Base-by-base conservation (phyloP, 1,139 yeast genomes). In the Debaryomyces nepalensis region DNA sequence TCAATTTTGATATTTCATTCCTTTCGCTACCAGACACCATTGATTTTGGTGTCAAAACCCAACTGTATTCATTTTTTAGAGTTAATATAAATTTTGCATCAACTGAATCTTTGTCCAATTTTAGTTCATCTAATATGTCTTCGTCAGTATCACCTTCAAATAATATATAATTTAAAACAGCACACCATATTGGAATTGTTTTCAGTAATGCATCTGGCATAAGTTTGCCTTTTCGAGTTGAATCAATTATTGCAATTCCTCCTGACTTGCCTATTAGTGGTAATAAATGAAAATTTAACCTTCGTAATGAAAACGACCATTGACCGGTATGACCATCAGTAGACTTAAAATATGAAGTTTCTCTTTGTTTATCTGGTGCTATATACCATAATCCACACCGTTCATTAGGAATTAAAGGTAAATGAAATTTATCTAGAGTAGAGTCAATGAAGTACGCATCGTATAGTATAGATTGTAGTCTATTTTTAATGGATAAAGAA, bases 141-240 rank as follows among this genome's bases (percentile, higher is more conserved):
- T 33, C 35, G 19, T 33, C 47, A 10, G 26, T 26, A 10, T 53
- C 59, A 12, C 53, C 69, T 3, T 59, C 78, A 45, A 72, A 73
- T 54, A 81, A 61, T 0, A 82, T 65, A 24, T 64, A 63, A 55
- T 86, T 87, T 20, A 89, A 47, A 5, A 88, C 93, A 0, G 93
- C 87, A 63, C 96, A 87, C 97, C 97, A 90, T 2, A 87, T 85
- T 0, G 97, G 97, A 1, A 89, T 71, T 0, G 97, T 89, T 53
- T 89, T 90, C 54, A 89, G 83, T 7, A 88, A 64, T 0, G 97
- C 87, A 63, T 90, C 97, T 0, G 97, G 96, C 62, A 89, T 81
- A 24, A 78, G 64, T 55, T 89, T 90, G 2, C 97, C 96, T 40
- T 89, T 69, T 49, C 96, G 66, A 0, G 97, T 89, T 7, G 96